Evolutionary conservation across 2,329 filamentous ascomycete species (phyloP), one percentile per base, ranked within the genome.

Genomic region (Aureobasidium uvarum): DNA sequence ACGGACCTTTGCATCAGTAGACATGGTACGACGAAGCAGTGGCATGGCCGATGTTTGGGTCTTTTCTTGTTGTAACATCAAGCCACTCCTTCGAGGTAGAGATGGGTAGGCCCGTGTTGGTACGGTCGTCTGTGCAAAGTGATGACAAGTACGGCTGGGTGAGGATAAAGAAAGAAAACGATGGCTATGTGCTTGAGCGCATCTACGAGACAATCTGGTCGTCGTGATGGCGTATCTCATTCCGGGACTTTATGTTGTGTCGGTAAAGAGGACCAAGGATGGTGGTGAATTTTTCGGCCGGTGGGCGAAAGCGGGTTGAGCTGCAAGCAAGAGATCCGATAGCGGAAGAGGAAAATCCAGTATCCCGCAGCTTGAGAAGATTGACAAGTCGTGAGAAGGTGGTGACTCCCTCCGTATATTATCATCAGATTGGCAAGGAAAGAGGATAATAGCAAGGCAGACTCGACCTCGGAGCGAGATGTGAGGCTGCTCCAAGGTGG

Each of bases 261-360:
- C n/a, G n/a, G 25, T 36, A n/a, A 63, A 63, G 33, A 23, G 38
- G 48, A 36, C 46, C 31, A 25, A 51, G 33, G 31, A 50, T n/a
- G 14, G 5, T 43, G 39, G 45, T 62, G 39, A 50, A 51, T 50
- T 51, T 63, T 63, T 54, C 33, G 33, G n/a, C 54, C 60, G 48
- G 48, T 63, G 54, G 60, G 54, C 60, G 14, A 63, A 63, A 52
- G 60, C 48, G 60, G 60, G 25, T 45, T 33, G 48, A 23, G 23
- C 25, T 45, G 18, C 18, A 45, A 54, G 60, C 46, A 54, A 52
- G 39, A 45, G 25, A 51, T 50, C 58, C 58, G 58, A 62, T 50
- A 62, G 58, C 58, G 58, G 58, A 51, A 23, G n/a, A n/a, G n/a
- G n/a, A n/a, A n/a, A n/a, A n/a, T n/a, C n/a, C n/a, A n/a, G n/a